phyloP scores from a whole-genome alignment of 306 rosid species.

The Begonia loranthoides region DNA sequence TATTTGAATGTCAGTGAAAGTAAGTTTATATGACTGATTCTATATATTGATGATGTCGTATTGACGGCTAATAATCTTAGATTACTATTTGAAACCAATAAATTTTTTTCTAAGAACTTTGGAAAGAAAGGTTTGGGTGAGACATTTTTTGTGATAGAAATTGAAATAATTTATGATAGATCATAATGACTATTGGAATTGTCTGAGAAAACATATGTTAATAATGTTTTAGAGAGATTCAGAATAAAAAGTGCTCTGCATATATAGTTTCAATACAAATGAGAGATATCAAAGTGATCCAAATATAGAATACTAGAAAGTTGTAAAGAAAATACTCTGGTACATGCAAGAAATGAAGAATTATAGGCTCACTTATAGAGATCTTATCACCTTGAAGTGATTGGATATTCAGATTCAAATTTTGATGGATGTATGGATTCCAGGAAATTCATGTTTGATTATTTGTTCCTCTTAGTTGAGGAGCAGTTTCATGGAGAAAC shows the following conservation, averaged over 20 bases:
- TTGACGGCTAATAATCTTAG: no score
- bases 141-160: no score
- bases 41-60: constrained; percentile 1
- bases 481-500: background rate
- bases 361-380: no score
- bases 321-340: no score
- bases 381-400: no score
- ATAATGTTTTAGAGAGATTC: constrained; percentile 1
- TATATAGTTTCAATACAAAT: background rate
- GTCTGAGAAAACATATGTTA: background rate
- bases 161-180: background rate
- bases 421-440: background rate
- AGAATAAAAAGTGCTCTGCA: background rate
- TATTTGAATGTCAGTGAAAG: constrained; percentile 4
- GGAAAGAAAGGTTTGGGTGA: background rate
- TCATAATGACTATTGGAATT: constrained; percentile 2
- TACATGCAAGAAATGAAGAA: no score
- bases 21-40: background rate
- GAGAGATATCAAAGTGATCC: constrained; percentile 1
- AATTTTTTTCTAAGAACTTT: background rate
- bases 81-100: background rate
- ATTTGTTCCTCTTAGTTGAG: background rate
- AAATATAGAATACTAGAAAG: constrained; percentile 3
- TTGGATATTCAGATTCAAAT: no score
- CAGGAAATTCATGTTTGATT: no score